Conservation (phyloP, 164 flowering plant genomes). For the Sedum album region DNA sequence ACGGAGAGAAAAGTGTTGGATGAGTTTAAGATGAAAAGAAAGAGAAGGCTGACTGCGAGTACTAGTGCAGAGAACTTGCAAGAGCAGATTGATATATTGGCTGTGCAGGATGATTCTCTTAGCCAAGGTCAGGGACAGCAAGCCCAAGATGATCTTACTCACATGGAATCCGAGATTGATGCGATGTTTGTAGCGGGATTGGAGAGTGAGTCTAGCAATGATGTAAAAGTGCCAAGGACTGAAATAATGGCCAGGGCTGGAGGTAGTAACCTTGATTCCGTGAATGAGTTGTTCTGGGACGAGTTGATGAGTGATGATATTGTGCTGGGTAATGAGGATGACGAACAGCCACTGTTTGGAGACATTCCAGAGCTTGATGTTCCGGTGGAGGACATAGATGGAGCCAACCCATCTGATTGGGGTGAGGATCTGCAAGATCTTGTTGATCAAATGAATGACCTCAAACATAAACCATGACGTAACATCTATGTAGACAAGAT, state of each 20-base stretch:
- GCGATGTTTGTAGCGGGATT: constrained; percentile 23
- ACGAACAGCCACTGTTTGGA: constrained; percentile 8
- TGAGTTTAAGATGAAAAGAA: constrained; percentile 29
- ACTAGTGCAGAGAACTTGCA: constrained; percentile 12
- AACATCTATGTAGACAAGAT: neutral
- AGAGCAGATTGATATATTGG: constrained; percentile 13
- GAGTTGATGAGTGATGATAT: constrained; percentile 33
- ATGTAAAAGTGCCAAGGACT: constrained; percentile 11
- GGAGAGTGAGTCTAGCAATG: constrained; percentile 1
- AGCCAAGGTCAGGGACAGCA: constrained; percentile 9
- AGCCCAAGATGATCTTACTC: constrained; percentile 16
- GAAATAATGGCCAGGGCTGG: constrained; percentile 1
- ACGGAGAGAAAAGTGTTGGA: constrained; percentile 15
- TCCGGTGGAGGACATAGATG: constrained; percentile 35
- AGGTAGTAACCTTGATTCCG: constrained; percentile 4
- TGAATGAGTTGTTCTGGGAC: constrained; percentile 7
- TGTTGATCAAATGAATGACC: constrained; percentile 42
- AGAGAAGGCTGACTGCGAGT: constrained; percentile 39
- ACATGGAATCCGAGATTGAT: constrained; percentile 28
- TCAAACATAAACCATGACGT: constrained; percentile 22
- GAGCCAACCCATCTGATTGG: constrained; percentile 19
- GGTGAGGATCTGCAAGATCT: constrained; percentile 40
- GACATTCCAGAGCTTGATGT: constrained; percentile 28
- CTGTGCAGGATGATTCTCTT: neutral
- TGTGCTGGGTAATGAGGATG: constrained; percentile 24